Conservation (phyloP, 1,284 basidiomycete species). For the Tilletiopsis washingtonensis region DNA sequence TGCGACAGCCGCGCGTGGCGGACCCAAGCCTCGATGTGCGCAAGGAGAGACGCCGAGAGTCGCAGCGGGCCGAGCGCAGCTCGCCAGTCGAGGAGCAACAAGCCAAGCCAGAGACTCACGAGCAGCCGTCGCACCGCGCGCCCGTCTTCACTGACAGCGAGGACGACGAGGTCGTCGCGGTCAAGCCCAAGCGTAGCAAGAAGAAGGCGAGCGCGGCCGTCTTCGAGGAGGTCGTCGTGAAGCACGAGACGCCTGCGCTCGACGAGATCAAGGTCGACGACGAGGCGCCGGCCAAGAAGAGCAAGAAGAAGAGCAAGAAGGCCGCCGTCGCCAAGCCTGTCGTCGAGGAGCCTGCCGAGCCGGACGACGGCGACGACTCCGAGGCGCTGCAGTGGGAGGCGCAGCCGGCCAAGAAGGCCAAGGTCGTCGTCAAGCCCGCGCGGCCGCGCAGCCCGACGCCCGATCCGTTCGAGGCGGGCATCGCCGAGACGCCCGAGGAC, state of each 20-base stretch:
- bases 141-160: neutral
- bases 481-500: conserved; percentile 86
- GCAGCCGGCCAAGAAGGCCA: conserved; percentile 6
- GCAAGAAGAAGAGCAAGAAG: conserved; percentile 8
- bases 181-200: too few relatives aligned
- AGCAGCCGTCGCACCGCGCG: too few relatives aligned
- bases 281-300: conserved; percentile 6
- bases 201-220: too few relatives aligned
- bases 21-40: too few relatives aligned
- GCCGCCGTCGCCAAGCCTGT: conserved; percentile 7
- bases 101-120: too few relatives aligned
- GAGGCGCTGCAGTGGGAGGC: conserved; percentile 3
- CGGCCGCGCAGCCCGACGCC: conserved; percentile 31
- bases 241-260: too few relatives aligned
- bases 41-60: too few relatives aligned
- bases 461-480: conserved; percentile 55
- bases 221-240: too few relatives aligned
- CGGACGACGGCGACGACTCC: conserved; percentile 1
- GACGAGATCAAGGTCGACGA: too few relatives aligned
- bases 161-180: neutral
- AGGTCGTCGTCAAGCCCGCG: neutral
- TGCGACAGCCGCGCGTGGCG: too few relatives aligned
- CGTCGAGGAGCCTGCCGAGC: conserved; percentile 7
- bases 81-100: too few relatives aligned
- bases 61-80: too few relatives aligned